A percentile compares a stretch with the other conserved stretches of the same genome.
Conservation (phyloP, 257 asterid genomes). For the Capsicum pubescens region DNA sequence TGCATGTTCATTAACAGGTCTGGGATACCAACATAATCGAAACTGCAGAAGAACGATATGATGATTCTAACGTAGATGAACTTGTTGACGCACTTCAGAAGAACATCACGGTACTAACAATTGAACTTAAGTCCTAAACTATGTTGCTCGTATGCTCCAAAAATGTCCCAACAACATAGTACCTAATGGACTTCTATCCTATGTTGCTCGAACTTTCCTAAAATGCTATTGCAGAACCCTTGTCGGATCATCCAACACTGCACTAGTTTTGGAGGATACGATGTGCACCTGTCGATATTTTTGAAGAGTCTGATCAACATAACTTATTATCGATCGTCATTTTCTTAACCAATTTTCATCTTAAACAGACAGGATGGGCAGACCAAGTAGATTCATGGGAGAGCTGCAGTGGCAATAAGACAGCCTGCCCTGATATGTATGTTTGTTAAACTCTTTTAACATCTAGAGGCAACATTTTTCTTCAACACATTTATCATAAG, state of each 20-base stretch:
- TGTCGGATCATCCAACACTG: too few relatives aligned
- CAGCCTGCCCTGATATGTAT: constrained; percentile 75
- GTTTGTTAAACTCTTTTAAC: constrained; percentile 27
- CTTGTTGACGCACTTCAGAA: constrained; percentile 56
- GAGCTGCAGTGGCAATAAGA: constrained; percentile 52
- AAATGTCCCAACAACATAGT: background rate
- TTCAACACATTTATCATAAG: background rate
- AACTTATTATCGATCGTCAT: background rate
- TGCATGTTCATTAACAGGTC: constrained; percentile 42
- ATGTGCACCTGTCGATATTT: background rate
- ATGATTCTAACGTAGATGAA: constrained; percentile 52
- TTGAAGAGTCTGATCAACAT: background rate
- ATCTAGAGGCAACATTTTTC: background rate
- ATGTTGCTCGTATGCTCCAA: background rate
- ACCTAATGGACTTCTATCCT: too few relatives aligned
- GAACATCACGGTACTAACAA: constrained; percentile 66
- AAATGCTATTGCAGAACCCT: too few relatives aligned
- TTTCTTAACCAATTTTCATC: background rate
- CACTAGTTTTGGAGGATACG: background rate
- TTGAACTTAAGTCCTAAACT: background rate
- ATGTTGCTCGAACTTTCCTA: too few relatives aligned
- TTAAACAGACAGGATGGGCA: constrained; percentile 70
- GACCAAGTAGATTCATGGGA: constrained; percentile 76
- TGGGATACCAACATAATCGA: constrained; percentile 86
- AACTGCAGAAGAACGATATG: constrained; percentile 63